Evolutionary conservation across 1,284 basidiomycete species (phyloP).

Genomic region (Trichosporon sp.): DNA sequence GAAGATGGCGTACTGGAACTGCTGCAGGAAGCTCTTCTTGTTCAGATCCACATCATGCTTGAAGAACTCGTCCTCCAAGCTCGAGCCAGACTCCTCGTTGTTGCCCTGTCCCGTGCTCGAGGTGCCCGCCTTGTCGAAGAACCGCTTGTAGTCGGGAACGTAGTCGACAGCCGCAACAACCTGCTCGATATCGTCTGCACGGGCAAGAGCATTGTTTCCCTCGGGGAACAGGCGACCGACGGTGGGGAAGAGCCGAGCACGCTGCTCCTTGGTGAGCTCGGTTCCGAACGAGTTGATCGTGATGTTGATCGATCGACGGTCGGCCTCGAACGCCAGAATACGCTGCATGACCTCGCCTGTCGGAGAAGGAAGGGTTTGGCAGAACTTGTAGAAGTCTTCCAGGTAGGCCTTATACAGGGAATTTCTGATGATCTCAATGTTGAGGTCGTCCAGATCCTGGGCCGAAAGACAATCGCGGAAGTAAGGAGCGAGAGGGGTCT

Average conservation of each 20-base stretch:
- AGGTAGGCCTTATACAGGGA: conserved; percentile 99
- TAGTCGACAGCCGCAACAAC: conserved; percentile 82
- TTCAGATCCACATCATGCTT: conserved; percentile 87
- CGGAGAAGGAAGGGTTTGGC: conserved; percentile 69
- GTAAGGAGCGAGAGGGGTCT: conserved; percentile 95
- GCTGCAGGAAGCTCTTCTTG: conserved; percentile 88
- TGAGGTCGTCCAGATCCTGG: conserved; percentile 93
- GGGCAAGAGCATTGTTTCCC: conserved; percentile 88
- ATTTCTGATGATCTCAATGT: conserved; percentile 99
- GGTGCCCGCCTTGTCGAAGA: conserved; percentile 65
- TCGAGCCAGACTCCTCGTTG: conserved; percentile 41
- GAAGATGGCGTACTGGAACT: conserved; percentile 89
- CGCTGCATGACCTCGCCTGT: conserved; percentile 84
- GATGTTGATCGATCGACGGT: conserved; percentile 94
- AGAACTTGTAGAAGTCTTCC: conserved; percentile 91
- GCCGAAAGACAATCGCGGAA: conserved; percentile 94
- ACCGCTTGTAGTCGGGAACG: conserved; percentile 81
- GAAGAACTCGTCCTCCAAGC: conserved; percentile 93
- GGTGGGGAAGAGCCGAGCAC: conserved; percentile 89
- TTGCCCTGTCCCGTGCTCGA: conserved; percentile 16
- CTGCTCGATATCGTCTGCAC: conserved; percentile 92
- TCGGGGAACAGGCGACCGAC: conserved; percentile 92
- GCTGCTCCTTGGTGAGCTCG: conserved; percentile 88
- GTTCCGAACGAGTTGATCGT: conserved; percentile 99
- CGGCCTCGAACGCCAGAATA: conserved; percentile 93